phyloP scores from a whole-genome alignment of 2,329 filamentous ascomycete genomes.

The Pseudocercospora crystallina region DNA sequence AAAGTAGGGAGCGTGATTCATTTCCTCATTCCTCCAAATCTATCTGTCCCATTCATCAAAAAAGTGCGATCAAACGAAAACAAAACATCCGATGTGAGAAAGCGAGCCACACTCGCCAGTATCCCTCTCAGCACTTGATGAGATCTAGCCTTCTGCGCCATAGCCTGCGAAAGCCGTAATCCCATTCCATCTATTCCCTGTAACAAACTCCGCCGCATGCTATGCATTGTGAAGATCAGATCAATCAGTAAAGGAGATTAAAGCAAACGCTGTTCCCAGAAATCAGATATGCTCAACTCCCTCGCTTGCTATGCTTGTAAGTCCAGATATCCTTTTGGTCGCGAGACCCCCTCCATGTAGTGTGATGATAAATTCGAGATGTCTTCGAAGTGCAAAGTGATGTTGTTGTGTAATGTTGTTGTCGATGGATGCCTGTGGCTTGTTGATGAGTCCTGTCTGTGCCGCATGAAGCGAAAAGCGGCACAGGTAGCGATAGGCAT shows the following conservation, averaged over 20 bases:
- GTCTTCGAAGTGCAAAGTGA: not conserved
- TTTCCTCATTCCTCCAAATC: too few species aligned
- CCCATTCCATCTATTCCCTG: not conserved
- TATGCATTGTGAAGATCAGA: not conserved
- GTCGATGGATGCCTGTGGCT: too few species aligned
- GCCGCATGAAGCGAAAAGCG: too few species aligned
- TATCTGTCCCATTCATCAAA: too few species aligned
- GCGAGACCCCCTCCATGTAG: conserved; percentile 3
- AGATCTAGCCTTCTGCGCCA: conserved; percentile 3
- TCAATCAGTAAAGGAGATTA: conserved; percentile 5
- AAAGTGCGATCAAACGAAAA: too few species aligned
- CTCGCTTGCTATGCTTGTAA: conserved; percentile 5
- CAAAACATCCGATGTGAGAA: too few species aligned
- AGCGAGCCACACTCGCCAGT: conserved; percentile 1
- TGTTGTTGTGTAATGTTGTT: not conserved
- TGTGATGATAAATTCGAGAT: not conserved
- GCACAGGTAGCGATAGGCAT: not conserved
- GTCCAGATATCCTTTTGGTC: not conserved
- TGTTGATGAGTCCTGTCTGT: not conserved
- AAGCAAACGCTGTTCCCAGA: too few species aligned
- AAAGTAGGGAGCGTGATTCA: too few species aligned
- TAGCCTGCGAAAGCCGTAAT: too few species aligned
- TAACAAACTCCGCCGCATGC: conserved; percentile 4
- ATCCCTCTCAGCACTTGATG: conserved; percentile 10
- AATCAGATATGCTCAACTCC: not conserved